Conservation (phyloP, 2,329 filamentous ascomycete species). For the Calonectria ilicicola region DNA sequence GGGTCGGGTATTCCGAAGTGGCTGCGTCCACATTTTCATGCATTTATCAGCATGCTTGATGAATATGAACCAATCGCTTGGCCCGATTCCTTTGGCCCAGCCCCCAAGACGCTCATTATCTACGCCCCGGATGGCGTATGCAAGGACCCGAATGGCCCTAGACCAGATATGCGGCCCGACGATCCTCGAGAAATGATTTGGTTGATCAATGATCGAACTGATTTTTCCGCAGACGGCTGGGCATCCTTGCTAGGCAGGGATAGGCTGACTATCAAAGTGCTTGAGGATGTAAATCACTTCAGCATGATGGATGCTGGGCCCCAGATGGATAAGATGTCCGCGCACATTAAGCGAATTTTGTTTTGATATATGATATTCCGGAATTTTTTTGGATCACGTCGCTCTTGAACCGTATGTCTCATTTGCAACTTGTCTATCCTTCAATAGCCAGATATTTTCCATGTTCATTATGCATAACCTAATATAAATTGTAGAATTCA, state of each 20-base stretch:
- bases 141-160: conserved; percentile 72
- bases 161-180: conserved; percentile 55
- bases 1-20: conserved; percentile 76
- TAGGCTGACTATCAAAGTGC: conserved; percentile 25
- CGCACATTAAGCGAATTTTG: conserved; percentile 10
- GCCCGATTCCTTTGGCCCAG: conserved; percentile 60
- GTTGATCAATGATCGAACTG: conserved; percentile 78
- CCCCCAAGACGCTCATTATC: conserved; percentile 73
- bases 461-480: conserved; percentile 7
- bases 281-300: conserved; percentile 32
- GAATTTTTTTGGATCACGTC: no score
- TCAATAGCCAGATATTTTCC: not conserved
- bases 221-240: conserved; percentile 62
- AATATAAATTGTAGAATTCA: not conserved
- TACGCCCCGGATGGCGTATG: conserved; percentile 83
- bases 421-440: not conserved
- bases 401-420: no score
- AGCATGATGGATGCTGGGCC: conserved; percentile 37
- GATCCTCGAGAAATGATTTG: conserved; percentile 75
- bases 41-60: conserved; percentile 75
- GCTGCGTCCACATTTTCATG: conserved; percentile 80
- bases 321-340: conserved; percentile 34
- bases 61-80: conserved; percentile 76
- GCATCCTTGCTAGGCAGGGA: conserved; percentile 27
- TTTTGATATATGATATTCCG: not conserved